Percentiles rank a stretch among this genome's conserved stretches.
Evolutionary conservation across 495 filamentous ascomycete species (phyloP).

Genomic region (Ramalina peruviana): DNA sequence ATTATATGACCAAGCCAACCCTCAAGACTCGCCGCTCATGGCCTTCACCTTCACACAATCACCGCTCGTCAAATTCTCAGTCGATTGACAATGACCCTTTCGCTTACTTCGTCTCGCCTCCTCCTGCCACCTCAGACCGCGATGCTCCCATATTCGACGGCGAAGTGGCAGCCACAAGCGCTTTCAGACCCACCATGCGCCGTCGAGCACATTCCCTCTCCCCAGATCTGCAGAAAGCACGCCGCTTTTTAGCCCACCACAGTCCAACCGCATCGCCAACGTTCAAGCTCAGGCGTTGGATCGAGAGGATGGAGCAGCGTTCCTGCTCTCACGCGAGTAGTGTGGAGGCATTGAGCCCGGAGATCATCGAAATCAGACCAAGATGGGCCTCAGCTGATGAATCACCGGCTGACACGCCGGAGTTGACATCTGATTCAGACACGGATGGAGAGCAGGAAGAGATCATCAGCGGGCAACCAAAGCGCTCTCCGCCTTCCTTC

Average conservation of each 20-base stretch:
- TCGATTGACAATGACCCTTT: conserved; percentile 25
- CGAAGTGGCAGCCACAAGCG: conserved; percentile 20
- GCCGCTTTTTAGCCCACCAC: not conserved
- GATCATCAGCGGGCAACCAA: no score
- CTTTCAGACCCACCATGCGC: conserved; percentile 1
- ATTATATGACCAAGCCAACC: conserved; percentile 1
- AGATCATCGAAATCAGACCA: conserved; percentile 18
- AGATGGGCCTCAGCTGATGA: not conserved
- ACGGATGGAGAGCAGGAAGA: not conserved
- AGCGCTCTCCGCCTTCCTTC: not conserved
- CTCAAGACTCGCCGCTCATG: conserved; percentile 21
- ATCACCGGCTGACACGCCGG: not conserved
- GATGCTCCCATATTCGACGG: conserved; percentile 20
- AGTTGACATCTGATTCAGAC: not conserved
- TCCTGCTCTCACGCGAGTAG: not conserved
- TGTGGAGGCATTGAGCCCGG: conserved; percentile 3
- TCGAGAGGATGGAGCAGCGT: conserved; percentile 12
- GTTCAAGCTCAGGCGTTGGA: conserved; percentile 14
- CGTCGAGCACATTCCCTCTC: conserved; percentile 15
- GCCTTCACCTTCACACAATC: conserved; percentile 16
- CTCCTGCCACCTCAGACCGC: conserved; percentile 13
- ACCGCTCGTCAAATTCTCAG: not conserved
- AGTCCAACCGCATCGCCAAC: conserved; percentile 3
- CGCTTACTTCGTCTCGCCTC: conserved; percentile 26
- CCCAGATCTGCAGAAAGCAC: conserved; percentile 3